Conservation (phyloP, 2,329 filamentous ascomycete species). For the Ophiostoma sp. region DNA sequence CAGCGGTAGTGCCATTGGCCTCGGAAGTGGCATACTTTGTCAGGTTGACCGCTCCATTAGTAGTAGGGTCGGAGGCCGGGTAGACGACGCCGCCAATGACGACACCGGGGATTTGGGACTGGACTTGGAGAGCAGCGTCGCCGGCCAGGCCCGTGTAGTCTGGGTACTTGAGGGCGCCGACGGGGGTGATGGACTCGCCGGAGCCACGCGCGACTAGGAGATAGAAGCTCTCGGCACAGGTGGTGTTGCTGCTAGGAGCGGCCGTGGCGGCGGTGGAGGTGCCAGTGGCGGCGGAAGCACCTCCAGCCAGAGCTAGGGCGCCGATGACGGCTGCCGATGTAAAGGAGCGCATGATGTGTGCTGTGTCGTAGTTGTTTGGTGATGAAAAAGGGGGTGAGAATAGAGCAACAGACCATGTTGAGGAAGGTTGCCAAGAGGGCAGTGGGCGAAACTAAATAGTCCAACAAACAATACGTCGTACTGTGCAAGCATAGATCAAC, state of each 20-base stretch:
- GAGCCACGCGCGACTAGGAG: neutral
- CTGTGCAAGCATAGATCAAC: neutral
- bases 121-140: neutral
- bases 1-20: neutral
- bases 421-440: neutral
- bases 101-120: neutral
- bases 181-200: neutral
- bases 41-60: too few species aligned
- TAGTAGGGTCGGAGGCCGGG: too few species aligned
- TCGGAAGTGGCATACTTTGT: neutral
- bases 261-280: neutral
- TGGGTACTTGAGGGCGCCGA: neutral
- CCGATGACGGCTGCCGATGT: neutral
- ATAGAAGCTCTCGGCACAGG: conserved; percentile 4
- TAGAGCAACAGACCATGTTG: neutral
- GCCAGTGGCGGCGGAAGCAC: neutral
- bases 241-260: neutral
- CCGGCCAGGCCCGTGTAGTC: neutral
- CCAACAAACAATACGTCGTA: too few species aligned
- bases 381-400: neutral
- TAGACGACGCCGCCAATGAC: conserved; percentile 8
- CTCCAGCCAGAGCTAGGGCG: neutral
- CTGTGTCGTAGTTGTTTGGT: neutral
- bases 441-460: neutral
- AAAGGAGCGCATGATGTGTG: neutral